Percentiles rank a stretch among this genome's conserved stretches.
Conservation (phyloP, 352 stramenopile genomes). For the Globisporangium solare region DNA sequence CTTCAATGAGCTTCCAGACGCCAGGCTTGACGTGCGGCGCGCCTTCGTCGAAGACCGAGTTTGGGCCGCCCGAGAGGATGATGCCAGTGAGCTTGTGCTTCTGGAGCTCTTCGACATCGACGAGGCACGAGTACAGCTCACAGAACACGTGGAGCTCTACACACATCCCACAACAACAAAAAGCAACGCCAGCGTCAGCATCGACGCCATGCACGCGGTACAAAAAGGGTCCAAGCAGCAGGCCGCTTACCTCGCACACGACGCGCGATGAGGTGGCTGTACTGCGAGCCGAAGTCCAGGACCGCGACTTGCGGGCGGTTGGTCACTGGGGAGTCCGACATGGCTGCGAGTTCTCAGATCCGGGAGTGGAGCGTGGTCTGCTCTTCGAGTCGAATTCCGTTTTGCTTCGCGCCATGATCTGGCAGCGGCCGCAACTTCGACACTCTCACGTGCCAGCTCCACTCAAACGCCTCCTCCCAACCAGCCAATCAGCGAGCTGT, state of each 20-base stretch:
- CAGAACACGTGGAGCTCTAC: slow-evolving; percentile 98
- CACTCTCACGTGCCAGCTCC: slow-evolving; percentile 11
- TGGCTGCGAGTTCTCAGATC: slow-evolving; percentile 19
- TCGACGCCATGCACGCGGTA: background rate
- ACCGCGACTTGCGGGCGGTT: slow-evolving; percentile 97
- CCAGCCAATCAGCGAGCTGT: slow-evolving; percentile 11
- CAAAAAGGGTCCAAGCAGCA: background rate
- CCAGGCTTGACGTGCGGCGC: slow-evolving; percentile 92
- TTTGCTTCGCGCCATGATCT: slow-evolving; percentile 2
- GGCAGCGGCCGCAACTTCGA: slow-evolving; percentile 13
- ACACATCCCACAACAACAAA: background rate
- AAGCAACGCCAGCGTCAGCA: slow-evolving; percentile 5
- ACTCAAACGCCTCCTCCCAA: slow-evolving; percentile 19
- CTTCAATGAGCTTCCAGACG: slow-evolving; percentile 97
- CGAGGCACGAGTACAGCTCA: slow-evolving; percentile 98
- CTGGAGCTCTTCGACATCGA: slow-evolving; percentile 88
- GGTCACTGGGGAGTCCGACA: slow-evolving; percentile 77
- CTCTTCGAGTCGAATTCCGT: slow-evolving; percentile 10
- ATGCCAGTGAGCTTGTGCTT: slow-evolving; percentile 95
- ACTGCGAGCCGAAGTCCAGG: slow-evolving; percentile 99
- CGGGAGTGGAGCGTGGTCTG: background rate
- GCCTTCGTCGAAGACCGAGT: slow-evolving; percentile 95
- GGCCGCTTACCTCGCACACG: slow-evolving; percentile 86
- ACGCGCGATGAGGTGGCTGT: slow-evolving; percentile 98
- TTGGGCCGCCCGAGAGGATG: slow-evolving; percentile 97